Conservation (phyloP, 345 rosid species). For the Eucalyptus marginata region DNA sequence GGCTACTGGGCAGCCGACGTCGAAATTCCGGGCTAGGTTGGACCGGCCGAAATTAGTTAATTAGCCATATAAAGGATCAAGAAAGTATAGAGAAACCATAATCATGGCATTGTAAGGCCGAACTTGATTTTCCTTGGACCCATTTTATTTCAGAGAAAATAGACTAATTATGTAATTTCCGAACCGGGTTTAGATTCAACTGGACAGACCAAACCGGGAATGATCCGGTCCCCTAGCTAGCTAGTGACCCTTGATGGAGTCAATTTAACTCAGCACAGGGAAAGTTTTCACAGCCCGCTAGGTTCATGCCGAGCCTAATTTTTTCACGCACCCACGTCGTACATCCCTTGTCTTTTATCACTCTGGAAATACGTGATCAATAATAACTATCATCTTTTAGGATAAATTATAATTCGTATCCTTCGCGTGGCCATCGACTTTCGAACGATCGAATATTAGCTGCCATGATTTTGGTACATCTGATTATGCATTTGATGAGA, state of each 20-base stretch:
- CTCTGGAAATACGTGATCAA: accelerated
- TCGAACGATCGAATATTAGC: accelerated
- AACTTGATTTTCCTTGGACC: not conserved
- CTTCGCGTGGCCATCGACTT: accelerated
- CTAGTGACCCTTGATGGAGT: not conserved
- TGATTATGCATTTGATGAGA: not conserved
- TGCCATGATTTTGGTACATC: accelerated
- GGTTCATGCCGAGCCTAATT: not conserved
- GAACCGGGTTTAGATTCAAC: not conserved
- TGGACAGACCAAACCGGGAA: not conserved
- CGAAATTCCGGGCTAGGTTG: no score
- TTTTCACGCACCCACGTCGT: accelerated
- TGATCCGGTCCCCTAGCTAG: not conserved
- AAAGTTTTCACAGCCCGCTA: not conserved
- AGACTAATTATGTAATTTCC: not conserved
- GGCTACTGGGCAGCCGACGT: not conserved
- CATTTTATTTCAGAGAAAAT: not conserved
- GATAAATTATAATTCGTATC: not conserved
- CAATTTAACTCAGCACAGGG: not conserved
- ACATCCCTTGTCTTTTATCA: not conserved
- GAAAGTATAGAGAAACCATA: not conserved
- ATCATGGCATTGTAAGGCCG: not conserved
- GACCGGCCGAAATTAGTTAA: not conserved
- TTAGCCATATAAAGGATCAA: not conserved
- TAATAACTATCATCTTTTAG: not conserved